Percentiles rank a stretch among this genome's conserved stretches.
Evolutionary conservation across 129 eudicot species (phyloP).

Genomic region (Deinandra increscens): DNA sequence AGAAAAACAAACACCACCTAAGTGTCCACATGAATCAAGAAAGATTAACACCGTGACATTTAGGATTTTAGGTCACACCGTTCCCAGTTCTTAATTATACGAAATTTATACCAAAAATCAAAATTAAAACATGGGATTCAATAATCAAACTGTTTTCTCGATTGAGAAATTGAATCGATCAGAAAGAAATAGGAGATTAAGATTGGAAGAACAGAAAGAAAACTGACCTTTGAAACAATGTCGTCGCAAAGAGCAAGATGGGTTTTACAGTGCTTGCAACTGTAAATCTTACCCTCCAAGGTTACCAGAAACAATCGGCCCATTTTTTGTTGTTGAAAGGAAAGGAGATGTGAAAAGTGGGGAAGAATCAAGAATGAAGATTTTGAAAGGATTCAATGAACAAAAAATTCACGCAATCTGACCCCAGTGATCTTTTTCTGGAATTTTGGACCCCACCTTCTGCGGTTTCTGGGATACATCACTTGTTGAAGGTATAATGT

Average conservation of each 20-base stretch:
- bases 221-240: slow-evolving; percentile 76
- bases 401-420: slow-evolving; percentile 38
- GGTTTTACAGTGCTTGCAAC: slow-evolving; percentile 93
- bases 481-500: slow-evolving; percentile 2
- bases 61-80: too few species aligned
- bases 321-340: slow-evolving; percentile 41
- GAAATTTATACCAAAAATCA: neutral
- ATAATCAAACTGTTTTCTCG: neutral
- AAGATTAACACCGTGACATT: too few species aligned
- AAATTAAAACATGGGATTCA: slow-evolving; percentile 15
- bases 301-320: slow-evolving; percentile 75
- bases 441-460: slow-evolving; percentile 28
- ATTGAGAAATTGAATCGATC: neutral
- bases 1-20: too few species aligned
- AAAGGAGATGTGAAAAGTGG: slow-evolving; percentile 23
- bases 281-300: slow-evolving; percentile 91
- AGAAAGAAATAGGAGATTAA: neutral
- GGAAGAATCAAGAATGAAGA: slow-evolving; percentile 9
- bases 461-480: slow-evolving; percentile 1
- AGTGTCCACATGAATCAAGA: too few species aligned
- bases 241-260: slow-evolving; percentile 77
- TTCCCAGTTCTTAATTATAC: too few species aligned
- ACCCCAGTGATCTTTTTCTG: too few species aligned
- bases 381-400: too few species aligned
- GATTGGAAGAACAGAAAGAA: slow-evolving; percentile 8